Conservation (phyloP, 805 yeast species). For the Metschnikowia noctiluminum region DNA sequence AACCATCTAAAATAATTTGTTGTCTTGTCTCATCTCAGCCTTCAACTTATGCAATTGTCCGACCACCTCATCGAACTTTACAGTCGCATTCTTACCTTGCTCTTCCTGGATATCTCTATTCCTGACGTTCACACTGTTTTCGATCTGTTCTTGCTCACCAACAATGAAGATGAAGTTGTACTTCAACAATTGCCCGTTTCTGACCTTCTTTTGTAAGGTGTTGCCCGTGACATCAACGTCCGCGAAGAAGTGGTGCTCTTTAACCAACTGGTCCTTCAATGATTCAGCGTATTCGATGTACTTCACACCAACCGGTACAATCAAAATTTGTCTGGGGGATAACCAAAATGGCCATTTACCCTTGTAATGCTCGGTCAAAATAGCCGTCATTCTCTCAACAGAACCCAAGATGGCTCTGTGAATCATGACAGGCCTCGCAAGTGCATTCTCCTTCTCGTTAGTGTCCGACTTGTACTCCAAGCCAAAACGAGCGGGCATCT, state of each 20-base stretch:
- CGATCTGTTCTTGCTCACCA: constrained; percentile 88
- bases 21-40: constrained; percentile 72
- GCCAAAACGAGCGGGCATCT: constrained; percentile 90
- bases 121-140: constrained; percentile 86
- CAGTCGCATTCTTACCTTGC: constrained; percentile 89
- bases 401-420: constrained; percentile 99
- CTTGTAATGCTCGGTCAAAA: constrained; percentile 94
- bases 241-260: constrained; percentile 77
- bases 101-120: constrained; percentile 91
- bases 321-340: constrained; percentile 97
- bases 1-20: constrained; percentile 29
- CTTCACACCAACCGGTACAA: constrained; percentile 95
- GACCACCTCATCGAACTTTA: constrained; percentile 68
- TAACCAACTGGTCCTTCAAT: constrained; percentile 61
- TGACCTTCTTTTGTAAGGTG: constrained; percentile 96
- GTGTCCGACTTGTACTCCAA: constrained; percentile 71
- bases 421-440: constrained; percentile 94
- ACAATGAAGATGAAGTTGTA: constrained; percentile 96
- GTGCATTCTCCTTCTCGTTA: constrained; percentile 54
- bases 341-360: constrained; percentile 99
- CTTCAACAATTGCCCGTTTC: constrained; percentile 91
- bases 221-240: constrained; percentile 93
- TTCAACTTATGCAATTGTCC: constrained; percentile 64
- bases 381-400: constrained; percentile 98
- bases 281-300: constrained; percentile 86